Base-by-base conservation (phyloP, 768 basidiomycete genomes). In the Boletus huronensis region DNA sequence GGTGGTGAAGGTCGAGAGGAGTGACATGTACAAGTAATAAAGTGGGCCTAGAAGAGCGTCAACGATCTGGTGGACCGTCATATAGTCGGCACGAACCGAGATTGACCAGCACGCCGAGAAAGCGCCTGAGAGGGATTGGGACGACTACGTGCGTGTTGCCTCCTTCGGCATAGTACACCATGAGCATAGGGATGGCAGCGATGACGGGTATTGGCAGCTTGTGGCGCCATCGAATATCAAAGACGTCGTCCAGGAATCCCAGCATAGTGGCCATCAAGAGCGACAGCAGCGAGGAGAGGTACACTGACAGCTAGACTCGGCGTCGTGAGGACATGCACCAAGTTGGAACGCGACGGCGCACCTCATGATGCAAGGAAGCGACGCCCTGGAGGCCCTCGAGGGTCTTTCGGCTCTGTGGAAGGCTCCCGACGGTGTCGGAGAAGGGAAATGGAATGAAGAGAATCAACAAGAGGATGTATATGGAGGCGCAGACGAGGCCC, bases 141-240 rank as follows among this genome's bases (percentile, higher is more conserved):
- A 98, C 85, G 26, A 98, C 92, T 21, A 99, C 88, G 63, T 92
- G 83, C 0, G 97, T 99, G 61, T 94, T 86, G 9, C 97, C 97
- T 10, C 83, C 82, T 63, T 96, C 96, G 2, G 97, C 93, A 70
- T 90, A 96, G 72, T 98, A 99, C 9, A 98, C 96, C 75, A 98
- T 87, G 25, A 99, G 78, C 19, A 98, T 80, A 3, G 97, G 97
- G 16, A 99, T 90, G 21, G 91, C 90, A 0, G 93, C 96, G 57
- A 99, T 90, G 66, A 99, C 82, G 0, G 97, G 97, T 50, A 99
- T 95, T 0, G 97, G 97, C 13, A 99, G 74, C 70, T 99, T 99
- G 73, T 98, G 93, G 53, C 97, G 75, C 97, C 97, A 99, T 17
- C 97, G 85, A 60, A 99, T 98, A 69, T 99, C 97, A 62, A 98